Evolutionary conservation across 2,329 filamentous ascomycete genomes (phyloP), one percentile per base, ranked within the genome.

Genomic region (Aspergillus sp.): DNA sequence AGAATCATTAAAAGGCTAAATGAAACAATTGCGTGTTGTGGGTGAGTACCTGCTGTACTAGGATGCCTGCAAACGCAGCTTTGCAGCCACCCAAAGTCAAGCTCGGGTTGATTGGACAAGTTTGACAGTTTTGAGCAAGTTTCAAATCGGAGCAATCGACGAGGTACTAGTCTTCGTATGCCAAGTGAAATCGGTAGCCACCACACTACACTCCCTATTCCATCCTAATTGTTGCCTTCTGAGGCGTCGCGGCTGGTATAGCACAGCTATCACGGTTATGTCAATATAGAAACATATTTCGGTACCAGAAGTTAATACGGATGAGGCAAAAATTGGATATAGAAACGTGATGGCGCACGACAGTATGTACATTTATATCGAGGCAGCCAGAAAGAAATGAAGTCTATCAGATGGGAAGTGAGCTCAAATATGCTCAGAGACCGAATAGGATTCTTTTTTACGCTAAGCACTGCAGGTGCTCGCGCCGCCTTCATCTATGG

Each of bases 401-500:
- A 60, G 45, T 64, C 60, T 66, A 65, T 61, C 41, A 30, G 45
- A 57, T 17, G 32, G n/a, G 45, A 36, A 54, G 17, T 47, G 47
- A 57, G 58, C 30, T 59, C 21, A 47, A 15, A 17, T 19, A 57
- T 10, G 15, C 8, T 28, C 23, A 39, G 36, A 58, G 15, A 17
- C 32, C 38, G n/a, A 13, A 54, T 28, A 10, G 28, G n/a, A 10
- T 12, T 28, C 2, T 50, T 45, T 45, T 39, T 55, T n/a, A 47
- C 17, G 15, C 55, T 67, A 72, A 38, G 65, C 61, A 55, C 63
- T 63, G 65, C 75, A 78, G 39, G 70, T 72, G 23, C 69, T 66
- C 25, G 67, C 60, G 39, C 69, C 72, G 19, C 74, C 73, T 67
- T 76, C 73, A 59, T 74, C 74, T 77, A 59, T 65, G 50, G 30